Percentiles rank a stretch among this genome's conserved stretches.
Conservation (phyloP, 2,329 filamentous ascomycete species). For the Aspergillus brunneoviolaceus region DNA sequence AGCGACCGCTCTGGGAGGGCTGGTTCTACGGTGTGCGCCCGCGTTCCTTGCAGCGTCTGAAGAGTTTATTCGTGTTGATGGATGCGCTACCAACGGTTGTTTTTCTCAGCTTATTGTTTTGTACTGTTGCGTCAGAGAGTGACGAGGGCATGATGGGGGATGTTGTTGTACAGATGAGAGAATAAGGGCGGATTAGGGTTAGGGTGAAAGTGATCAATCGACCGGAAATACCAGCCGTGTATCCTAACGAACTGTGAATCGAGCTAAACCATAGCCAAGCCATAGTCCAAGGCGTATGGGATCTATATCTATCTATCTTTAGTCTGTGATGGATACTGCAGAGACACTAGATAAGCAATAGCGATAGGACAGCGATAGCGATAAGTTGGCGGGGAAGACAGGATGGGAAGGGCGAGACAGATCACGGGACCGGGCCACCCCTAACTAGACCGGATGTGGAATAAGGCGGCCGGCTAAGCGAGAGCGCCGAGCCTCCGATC, state of each 20-base stretch:
- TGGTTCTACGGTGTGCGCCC: constrained; percentile 7
- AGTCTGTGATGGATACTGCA: too few species aligned
- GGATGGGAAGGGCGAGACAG: constrained; percentile 21
- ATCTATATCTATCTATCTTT: background rate
- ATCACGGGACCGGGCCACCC: constrained; percentile 32
- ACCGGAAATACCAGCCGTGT: too few species aligned
- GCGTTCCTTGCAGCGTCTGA: constrained; percentile 11
- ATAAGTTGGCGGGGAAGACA: background rate
- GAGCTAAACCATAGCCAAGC: too few species aligned
- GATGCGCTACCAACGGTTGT: too few species aligned
- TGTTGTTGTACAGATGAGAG: background rate
- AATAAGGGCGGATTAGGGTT: background rate
- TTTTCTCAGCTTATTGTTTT: background rate
- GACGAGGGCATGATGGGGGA: background rate
- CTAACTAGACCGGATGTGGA: constrained; percentile 28
- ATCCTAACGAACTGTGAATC: background rate
- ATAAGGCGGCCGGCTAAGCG: constrained; percentile 34
- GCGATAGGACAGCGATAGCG: background rate
- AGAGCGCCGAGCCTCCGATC: constrained; percentile 29
- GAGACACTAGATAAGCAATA: background rate
- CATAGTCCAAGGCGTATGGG: background rate
- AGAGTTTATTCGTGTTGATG: background rate
- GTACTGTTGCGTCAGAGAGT: background rate
- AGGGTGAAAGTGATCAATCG: too few species aligned
- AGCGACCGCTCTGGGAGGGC: background rate